phyloP scores from a whole-genome alignment of 1,284 basidiomycete genomes.

The Marasmius tenuissimus region DNA sequence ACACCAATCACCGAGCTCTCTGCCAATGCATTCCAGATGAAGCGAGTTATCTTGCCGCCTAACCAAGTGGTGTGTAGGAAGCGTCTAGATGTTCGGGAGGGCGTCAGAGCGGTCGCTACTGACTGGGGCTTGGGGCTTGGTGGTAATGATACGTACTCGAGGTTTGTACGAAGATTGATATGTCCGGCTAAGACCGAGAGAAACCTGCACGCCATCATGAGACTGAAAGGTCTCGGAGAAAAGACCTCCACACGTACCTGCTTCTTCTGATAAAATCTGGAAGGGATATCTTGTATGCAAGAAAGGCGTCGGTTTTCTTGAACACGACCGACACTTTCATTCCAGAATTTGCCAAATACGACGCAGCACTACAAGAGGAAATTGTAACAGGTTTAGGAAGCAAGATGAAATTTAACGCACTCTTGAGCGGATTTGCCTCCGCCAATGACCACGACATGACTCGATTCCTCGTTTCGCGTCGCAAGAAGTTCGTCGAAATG shows the following conservation, averaged over 20 bases:
- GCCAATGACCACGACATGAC: slow-evolving; percentile 45
- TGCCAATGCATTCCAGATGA: slow-evolving; percentile 34
- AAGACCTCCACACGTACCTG: slow-evolving; percentile 35
- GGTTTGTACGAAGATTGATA: slow-evolving; percentile 33
- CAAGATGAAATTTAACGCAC: background rate
- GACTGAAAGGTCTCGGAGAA: background rate
- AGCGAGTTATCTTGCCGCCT: slow-evolving; percentile 36
- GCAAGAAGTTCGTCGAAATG: slow-evolving; percentile 40
- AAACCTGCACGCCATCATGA: slow-evolving; percentile 25
- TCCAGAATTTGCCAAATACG: slow-evolving; percentile 46
- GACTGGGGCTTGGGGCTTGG: background rate
- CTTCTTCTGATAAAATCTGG: slow-evolving; percentile 53
- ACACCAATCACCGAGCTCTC: slow-evolving; percentile 28
- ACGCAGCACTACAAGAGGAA: slow-evolving; percentile 26
- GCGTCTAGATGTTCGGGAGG: slow-evolving; percentile 39
- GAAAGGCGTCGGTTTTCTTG: slow-evolving; percentile 44
- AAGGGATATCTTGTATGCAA: slow-evolving; percentile 41
- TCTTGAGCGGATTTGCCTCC: slow-evolving; percentile 60
- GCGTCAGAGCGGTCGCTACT: slow-evolving; percentile 22
- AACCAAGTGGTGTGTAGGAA: slow-evolving; percentile 44
- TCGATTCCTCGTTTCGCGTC: slow-evolving; percentile 15
- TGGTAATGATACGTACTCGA: slow-evolving; percentile 31
- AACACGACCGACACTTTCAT: slow-evolving; percentile 51
- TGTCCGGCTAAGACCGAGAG: slow-evolving; percentile 41
- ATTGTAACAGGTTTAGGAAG: background rate